Evolutionary conservation across 163 green algal genomes (phyloP).

Genomic region (Prototheca cutis): DNA sequence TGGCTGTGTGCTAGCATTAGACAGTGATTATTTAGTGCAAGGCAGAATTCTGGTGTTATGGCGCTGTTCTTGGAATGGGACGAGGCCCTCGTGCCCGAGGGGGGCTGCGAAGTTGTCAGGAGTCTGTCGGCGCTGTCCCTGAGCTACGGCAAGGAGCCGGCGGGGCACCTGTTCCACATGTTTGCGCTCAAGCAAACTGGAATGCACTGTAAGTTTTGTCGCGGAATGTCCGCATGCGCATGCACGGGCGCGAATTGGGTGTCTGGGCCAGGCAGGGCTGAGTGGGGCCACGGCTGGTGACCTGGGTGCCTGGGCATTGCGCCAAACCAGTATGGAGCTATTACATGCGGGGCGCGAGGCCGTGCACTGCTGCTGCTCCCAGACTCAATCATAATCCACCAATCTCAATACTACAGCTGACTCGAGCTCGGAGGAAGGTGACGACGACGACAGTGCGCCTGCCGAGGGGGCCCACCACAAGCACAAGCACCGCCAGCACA

Average conservation of each 20-base stretch:
- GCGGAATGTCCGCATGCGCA: neutral
- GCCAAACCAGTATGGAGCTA: no score
- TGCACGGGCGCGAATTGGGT: no score
- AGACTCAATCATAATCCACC: neutral
- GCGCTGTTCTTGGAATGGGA: neutral
- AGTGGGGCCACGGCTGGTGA: no score
- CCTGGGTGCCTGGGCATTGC: slow-evolving; percentile 36
- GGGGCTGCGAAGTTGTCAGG: slow-evolving; percentile 8
- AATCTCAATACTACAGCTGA: no score
- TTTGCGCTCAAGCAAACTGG: slow-evolving; percentile 47
- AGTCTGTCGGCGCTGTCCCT: slow-evolving; percentile 4
- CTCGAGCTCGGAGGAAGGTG: no score
- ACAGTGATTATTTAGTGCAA: no score
- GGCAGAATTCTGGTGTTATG: neutral
- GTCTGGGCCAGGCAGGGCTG: no score
- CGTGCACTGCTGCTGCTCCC: no score
- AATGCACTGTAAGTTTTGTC: slow-evolving; percentile 13
- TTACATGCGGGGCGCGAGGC: no score
- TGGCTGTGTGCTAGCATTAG: no score
- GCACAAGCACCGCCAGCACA: slow-evolving; percentile 1
- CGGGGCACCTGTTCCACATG: slow-evolving; percentile 53
- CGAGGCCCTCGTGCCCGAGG: slow-evolving; percentile 10
- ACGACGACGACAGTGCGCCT: no score
- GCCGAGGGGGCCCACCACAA: no score
- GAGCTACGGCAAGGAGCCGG: slow-evolving; percentile 42